phyloP scores from a whole-genome alignment of 108 stramenopile genomes.

The Cyclostephanos tholiformis region DNA sequence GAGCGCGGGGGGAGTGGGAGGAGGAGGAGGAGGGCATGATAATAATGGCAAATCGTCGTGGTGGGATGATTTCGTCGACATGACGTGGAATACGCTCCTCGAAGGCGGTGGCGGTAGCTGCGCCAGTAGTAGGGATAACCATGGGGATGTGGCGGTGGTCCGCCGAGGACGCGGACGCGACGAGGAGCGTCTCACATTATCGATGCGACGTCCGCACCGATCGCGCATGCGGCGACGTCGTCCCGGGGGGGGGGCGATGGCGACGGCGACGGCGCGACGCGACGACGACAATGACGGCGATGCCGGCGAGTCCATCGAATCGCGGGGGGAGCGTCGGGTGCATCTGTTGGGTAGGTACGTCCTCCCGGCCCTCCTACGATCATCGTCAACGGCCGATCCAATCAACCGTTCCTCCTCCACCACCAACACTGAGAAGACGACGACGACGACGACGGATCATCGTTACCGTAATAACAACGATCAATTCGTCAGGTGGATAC shows the following conservation, averaged over 20 bases:
- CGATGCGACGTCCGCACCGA: not conserved
- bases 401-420: slow-evolving; percentile 5
- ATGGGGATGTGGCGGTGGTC: slow-evolving; percentile 3
- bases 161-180: too few relatives aligned
- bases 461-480: not conserved
- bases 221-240: not conserved
- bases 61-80: slow-evolving; percentile 46
- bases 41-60: slow-evolving; percentile 10
- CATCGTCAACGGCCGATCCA: slow-evolving; percentile 41
- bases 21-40: too few relatives aligned
- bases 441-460: not conserved
- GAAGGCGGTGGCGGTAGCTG: slow-evolving; percentile 14
- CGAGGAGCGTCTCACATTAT: too few relatives aligned
- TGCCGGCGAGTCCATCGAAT: not conserved
- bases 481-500: slow-evolving; percentile 68
- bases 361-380: slow-evolving; percentile 64
- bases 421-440: too few relatives aligned
- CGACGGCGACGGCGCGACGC: not conserved
- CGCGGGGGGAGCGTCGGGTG: slow-evolving; percentile 30
- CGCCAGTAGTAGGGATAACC: not conserved
- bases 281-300: not conserved
- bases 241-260: not conserved
- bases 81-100: slow-evolving; percentile 37
- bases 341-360: slow-evolving; percentile 57
- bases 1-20: not conserved